phyloP scores from a whole-genome alignment of 1,284 basidiomycete genomes.

The Ganoderma resinaceum region DNA sequence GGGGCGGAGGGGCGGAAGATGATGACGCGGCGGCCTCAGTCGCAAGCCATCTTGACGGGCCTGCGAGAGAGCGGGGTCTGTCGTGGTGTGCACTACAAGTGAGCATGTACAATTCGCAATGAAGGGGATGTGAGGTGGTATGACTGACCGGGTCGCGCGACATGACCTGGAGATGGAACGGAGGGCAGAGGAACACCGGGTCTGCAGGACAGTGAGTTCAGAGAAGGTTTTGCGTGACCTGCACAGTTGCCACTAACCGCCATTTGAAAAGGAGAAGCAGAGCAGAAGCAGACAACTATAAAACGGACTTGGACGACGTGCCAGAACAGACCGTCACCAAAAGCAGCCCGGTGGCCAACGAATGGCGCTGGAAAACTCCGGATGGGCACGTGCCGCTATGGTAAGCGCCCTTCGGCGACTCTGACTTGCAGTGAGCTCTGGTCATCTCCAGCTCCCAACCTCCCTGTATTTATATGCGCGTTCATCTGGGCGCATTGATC shows the following conservation, averaged over 20 bases:
- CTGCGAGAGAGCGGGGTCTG: slow-evolving; percentile 32
- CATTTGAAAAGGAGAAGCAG: slow-evolving; percentile 29
- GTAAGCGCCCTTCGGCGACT: not conserved
- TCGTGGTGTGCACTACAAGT: not conserved
- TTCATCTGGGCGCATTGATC: not conserved
- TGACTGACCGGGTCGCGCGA: slow-evolving; percentile 42
- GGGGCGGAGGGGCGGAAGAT: slow-evolving; percentile 46
- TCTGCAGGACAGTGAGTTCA: slow-evolving; percentile 38
- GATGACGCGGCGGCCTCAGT: slow-evolving; percentile 55
- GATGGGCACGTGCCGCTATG: slow-evolving; percentile 10
- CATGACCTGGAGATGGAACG: slow-evolving; percentile 53
- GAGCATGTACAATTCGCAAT: not conserved
- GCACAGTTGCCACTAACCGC: slow-evolving; percentile 35
- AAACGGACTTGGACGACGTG: not conserved
- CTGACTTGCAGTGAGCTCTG: too few species aligned
- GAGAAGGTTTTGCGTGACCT: not conserved
- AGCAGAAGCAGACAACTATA: not conserved
- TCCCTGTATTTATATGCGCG: too few species aligned
- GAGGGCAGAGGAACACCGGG: slow-evolving; percentile 55
- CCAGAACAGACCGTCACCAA: slow-evolving; percentile 1
- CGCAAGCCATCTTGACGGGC: slow-evolving; percentile 43
- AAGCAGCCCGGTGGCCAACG: slow-evolving; percentile 5
- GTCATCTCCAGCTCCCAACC: too few species aligned
- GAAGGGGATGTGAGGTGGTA: slow-evolving; percentile 3
- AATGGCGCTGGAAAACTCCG: slow-evolving; percentile 31